Conservation (phyloP, 139 green algal species). For the Chlorella sp. region DNA sequence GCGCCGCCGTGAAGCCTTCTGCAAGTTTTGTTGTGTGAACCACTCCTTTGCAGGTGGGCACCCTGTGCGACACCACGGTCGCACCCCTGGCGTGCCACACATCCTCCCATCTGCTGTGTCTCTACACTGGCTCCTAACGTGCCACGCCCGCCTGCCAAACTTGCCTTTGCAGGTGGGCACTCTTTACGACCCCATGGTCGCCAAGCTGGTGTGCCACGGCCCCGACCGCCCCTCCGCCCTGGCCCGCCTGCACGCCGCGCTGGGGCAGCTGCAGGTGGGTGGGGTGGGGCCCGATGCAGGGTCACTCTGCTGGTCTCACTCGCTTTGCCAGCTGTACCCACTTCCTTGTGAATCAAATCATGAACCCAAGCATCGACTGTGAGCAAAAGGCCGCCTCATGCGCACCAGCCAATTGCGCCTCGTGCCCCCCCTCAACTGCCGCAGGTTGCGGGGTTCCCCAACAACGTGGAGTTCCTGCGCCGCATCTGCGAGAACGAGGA, state of each 20-base stretch:
- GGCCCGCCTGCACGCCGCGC: constrained; percentile 35
- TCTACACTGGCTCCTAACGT: no score
- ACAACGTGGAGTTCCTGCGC: constrained; percentile 78
- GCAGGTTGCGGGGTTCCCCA: constrained; percentile 78
- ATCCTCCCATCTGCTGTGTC: no score
- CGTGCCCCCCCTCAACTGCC: neutral
- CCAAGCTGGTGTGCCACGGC: constrained; percentile 79
- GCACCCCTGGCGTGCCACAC: no score
- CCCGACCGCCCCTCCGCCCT: constrained; percentile 47
- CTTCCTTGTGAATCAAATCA: no score
- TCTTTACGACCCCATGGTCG: constrained; percentile 94
- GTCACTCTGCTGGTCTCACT: no score
- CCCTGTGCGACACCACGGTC: no score
- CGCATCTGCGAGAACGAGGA: constrained; percentile 63
- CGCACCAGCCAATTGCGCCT: neutral
- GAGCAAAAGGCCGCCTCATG: no score
- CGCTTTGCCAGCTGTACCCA: no score
- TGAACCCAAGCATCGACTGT: no score
- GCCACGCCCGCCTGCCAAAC: neutral
- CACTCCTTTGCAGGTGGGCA: no score
- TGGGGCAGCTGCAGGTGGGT: constrained; percentile 64
- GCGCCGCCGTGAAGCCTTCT: neutral
- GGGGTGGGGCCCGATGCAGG: neutral
- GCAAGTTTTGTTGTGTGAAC: no score
- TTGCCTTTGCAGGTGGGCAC: constrained; percentile 50